phyloP scores from a whole-genome alignment of 2,329 filamentous ascomycete species.

The Penicillium sp. region DNA sequence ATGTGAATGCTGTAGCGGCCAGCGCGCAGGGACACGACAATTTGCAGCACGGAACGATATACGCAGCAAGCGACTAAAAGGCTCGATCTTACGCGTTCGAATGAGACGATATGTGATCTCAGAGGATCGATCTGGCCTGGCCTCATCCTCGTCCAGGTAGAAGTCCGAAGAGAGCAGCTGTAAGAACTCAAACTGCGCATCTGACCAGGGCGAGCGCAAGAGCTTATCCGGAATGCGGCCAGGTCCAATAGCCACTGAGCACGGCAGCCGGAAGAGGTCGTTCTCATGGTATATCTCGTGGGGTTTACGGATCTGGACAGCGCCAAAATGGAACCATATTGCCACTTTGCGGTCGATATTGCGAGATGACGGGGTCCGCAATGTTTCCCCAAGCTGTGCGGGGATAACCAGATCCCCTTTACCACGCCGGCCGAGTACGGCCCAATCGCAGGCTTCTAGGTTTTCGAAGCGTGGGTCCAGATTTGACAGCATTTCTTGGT shows the following conservation, averaged over 20 bases:
- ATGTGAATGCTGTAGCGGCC: conserved; percentile 37
- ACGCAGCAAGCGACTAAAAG: conserved; percentile 34
- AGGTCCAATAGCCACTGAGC: conserved; percentile 26
- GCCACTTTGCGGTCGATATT: conserved; percentile 30
- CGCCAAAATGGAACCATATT: conserved; percentile 42
- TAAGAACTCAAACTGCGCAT: conserved; percentile 41
- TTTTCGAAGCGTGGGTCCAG: conserved; percentile 28
- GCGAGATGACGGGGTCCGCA: background rate
- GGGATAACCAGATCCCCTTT: conserved; percentile 35
- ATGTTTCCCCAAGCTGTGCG: conserved; percentile 14
- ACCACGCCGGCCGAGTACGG: conserved; percentile 25
- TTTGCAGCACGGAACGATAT: conserved; percentile 33
- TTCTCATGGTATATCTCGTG: conserved; percentile 30
- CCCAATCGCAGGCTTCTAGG: conserved; percentile 24
- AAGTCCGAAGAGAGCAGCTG: conserved; percentile 38
- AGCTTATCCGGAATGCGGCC: conserved; percentile 42
- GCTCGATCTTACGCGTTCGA: conserved; percentile 33
- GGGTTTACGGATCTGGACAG: conserved; percentile 35
- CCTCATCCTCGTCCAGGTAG: conserved; percentile 40
- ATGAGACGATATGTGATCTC: conserved; percentile 37
- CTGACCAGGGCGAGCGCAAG: conserved; percentile 41
- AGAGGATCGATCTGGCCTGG: conserved; percentile 29
- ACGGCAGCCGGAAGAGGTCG: conserved; percentile 39
- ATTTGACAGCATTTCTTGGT: conserved; percentile 24
- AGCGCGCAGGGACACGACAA: conserved; percentile 34